phyloP scores from a whole-genome alignment of 2,329 filamentous ascomycete genomes.

The Ophiosphaerella herpotricha region DNA sequence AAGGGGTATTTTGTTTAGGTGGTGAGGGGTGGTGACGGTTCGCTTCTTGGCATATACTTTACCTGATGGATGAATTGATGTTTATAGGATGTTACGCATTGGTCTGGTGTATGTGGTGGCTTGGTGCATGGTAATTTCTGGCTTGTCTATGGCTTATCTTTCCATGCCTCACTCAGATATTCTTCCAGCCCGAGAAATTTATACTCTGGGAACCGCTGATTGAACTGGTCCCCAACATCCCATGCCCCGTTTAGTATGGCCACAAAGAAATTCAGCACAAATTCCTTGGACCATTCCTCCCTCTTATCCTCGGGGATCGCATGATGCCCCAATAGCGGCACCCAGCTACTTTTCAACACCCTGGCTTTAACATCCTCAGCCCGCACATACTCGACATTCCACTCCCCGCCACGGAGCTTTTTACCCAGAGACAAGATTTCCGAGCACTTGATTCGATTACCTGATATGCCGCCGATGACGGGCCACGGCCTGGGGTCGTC shows the following conservation, averaged over 20 bases:
- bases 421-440: conserved; percentile 36
- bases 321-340: conserved; percentile 38
- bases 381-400: conserved; percentile 52
- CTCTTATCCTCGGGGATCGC: conserved; percentile 45
- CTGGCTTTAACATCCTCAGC: conserved; percentile 55
- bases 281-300: conserved; percentile 41
- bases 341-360: conserved; percentile 48
- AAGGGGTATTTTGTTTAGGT: conserved; percentile 39
- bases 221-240: conserved; percentile 53
- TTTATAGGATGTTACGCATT: no score
- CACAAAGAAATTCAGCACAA: conserved; percentile 50
- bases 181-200: conserved; percentile 50
- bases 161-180: conserved; percentile 51
- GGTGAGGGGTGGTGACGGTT: not conserved
- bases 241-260: conserved; percentile 50
- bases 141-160: conserved; percentile 37
- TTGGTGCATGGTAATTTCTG: no score
- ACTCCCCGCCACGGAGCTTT: conserved; percentile 37
- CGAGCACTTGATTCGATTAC: conserved; percentile 27
- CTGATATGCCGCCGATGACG: conserved; percentile 29
- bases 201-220: conserved; percentile 52
- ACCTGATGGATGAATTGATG: no score
- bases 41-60: no score
- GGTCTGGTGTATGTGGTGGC: no score
- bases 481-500: conserved; percentile 34